Evolutionary conservation across 805 yeast species (phyloP).

Genomic region (Candida verbasci): DNA sequence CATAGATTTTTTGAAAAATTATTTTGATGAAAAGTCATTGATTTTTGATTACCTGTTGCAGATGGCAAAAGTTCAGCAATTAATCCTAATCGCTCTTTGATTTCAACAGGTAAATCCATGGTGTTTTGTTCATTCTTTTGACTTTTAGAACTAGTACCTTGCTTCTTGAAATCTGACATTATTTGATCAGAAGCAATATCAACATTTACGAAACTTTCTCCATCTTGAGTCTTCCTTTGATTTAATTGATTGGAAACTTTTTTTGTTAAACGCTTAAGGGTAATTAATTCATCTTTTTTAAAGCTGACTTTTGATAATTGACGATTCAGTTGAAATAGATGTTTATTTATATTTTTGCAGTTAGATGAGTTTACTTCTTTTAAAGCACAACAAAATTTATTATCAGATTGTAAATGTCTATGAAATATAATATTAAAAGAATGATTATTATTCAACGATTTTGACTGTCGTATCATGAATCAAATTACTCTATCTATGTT

Average conservation of each 20-base stretch:
- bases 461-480: no score
- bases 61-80: conserved; percentile 20
- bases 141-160: no score
- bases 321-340: no score
- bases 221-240: neutral
- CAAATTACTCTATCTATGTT: no score
- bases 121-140: conserved; percentile 1
- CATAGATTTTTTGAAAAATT: conserved; percentile 36
- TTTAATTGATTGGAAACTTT: neutral
- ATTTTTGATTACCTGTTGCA: neutral
- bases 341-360: no score
- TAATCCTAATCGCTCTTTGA: conserved; percentile 35
- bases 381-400: no score
- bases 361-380: no score
- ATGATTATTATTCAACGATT: no score
- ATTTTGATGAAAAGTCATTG: neutral
- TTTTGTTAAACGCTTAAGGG: neutral
- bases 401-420: no score
- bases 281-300: neutral
- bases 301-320: no score
- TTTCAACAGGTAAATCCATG: conserved; percentile 30
- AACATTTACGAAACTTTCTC: neutral
- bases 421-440: no score
- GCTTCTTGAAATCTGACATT: neutral
- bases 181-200: conserved; percentile 5